A percentile compares a stretch with the other conserved stretches of the same genome.
Evolutionary conservation across 176 grass and related monocot genomes (phyloP).

Genomic region (Dendrocalamus sinicus): DNA sequence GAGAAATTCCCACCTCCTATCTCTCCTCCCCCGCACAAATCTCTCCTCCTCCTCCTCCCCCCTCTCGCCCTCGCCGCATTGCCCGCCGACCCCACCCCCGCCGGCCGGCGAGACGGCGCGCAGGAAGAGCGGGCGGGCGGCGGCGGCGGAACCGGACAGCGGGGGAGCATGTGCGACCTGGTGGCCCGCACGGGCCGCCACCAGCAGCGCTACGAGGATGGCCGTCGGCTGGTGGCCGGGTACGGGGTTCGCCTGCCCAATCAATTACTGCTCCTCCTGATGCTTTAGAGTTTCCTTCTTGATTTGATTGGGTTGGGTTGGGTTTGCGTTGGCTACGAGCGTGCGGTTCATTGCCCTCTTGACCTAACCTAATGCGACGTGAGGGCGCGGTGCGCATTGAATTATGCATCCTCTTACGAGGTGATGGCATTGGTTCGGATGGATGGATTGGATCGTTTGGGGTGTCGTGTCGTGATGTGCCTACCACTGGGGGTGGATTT

Average conservation of each 20-base stretch:
- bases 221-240: slow-evolving; percentile 88
- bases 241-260: slow-evolving; percentile 12
- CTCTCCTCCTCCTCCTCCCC: slow-evolving; percentile 35
- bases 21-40: slow-evolving; percentile 47
- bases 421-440: slow-evolving; percentile 20
- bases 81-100: slow-evolving; percentile 12
- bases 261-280: slow-evolving; percentile 17
- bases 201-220: slow-evolving; percentile 96
- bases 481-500: neutral
- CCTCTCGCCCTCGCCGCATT: slow-evolving; percentile 46
- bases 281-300: neutral
- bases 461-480: neutral
- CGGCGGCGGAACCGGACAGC: neutral
- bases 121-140: slow-evolving; percentile 9
- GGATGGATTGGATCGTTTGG: slow-evolving; percentile 24
- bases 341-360: slow-evolving; percentile 29
- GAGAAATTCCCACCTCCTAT: slow-evolving; percentile 53
- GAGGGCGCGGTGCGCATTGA: slow-evolving; percentile 20
- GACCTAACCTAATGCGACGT: slow-evolving; percentile 42
- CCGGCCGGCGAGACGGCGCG: slow-evolving; percentile 41
- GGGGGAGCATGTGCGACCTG: slow-evolving; percentile 85
- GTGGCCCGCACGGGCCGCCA: slow-evolving; percentile 97
- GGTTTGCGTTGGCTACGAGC: slow-evolving; percentile 22
- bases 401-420: neutral
- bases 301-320: slow-evolving; percentile 32